Base-by-base conservation (phyloP, 495 filamentous ascomycete genomes). In the Thermochaetoides thermophila region DNA sequence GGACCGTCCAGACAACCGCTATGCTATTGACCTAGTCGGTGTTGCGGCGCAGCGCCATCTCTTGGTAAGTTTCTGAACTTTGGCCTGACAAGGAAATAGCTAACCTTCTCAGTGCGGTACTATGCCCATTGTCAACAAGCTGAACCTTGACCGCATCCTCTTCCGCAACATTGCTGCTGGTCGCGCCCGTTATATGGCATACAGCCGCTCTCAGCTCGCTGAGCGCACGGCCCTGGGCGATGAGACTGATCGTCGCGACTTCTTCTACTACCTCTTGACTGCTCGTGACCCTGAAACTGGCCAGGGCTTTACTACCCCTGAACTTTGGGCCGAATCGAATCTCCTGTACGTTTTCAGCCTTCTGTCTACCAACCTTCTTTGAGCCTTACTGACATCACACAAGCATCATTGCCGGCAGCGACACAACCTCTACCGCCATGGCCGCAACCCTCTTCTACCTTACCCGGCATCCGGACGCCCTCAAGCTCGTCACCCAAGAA, bases 291-390 rank as follows among this genome's bases (percentile, higher is more conserved):
- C 66, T 11, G 67, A 76, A 39, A 75, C 70, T 0, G 77, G 74
- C 29, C 60, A 68, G 34, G 75, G 76, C 1, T 77, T 82, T 43
- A 60, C 60, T 8, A 75, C 61, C 8, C 63, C 68, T 2, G 78
- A 85, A 41, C 61, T 83, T 3, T 79, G 74, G 73, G 71, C 68
- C 20, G 78, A 83, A 49, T 71, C 73, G 4, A 78, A 79, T 46
- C 55, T 84, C 0, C 61, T 82, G 60, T 63, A 44, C 34, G 55
- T 37, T 3, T 61, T 64, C 52, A 56, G 61, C 36, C 62, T 58
- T 15, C 49, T 36, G 38, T 12, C 24, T 16, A 4, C 12, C 27
- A 2, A 11, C 13, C 25, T 4, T 30, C 26, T 17, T 34, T 18
- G 27, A 30, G 5, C 23, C 22, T 11, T 21, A 31, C 16, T 4